phyloP scores from a whole-genome alignment of 1,284 basidiomycete genomes.

The Apiotrichum montevideense region DNA sequence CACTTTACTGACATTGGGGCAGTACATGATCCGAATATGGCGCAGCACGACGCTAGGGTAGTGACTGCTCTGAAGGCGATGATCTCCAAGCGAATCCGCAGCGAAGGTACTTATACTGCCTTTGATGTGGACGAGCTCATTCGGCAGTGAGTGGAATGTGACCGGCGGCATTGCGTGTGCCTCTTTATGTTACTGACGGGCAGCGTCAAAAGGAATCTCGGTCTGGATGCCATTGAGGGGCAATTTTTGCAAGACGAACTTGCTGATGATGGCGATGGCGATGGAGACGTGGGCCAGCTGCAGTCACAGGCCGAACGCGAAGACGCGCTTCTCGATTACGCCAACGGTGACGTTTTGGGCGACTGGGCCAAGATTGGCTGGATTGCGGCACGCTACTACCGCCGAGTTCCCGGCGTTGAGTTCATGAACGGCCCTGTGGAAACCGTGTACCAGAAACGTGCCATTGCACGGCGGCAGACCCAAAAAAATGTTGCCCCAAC shows the following conservation, averaged over 20 bases:
- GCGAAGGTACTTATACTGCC: conserved; percentile 14
- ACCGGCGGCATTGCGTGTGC: not conserved
- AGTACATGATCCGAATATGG: conserved; percentile 34
- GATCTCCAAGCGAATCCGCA: conserved; percentile 32
- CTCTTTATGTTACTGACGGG: not conserved
- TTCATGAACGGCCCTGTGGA: conserved; percentile 46
- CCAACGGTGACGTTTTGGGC: conserved; percentile 21
- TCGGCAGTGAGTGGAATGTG: not conserved
- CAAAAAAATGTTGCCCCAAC: conserved; percentile 7
- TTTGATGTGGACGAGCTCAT: conserved; percentile 50
- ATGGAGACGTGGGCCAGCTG: conserved; percentile 8
- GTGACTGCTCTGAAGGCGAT: conserved; percentile 29
- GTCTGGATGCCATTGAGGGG: no score
- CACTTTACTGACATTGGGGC: not conserved
- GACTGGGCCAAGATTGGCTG: conserved; percentile 46
- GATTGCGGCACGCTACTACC: conserved; percentile 40
- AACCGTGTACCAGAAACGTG: conserved; percentile 16
- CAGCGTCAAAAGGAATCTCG: conserved; percentile 19
- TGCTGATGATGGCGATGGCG: not conserved
- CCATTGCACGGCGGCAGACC: not conserved
- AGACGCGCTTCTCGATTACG: conserved; percentile 6
- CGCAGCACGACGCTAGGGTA: conserved; percentile 33
- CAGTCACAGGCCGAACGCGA: conserved; percentile 9
- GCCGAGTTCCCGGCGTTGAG: conserved; percentile 45
- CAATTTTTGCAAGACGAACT: conserved; percentile 18